These are phyloP conservation scores for Eucalyptus fibrosa DNA, from an alignment of 345 rosid species.

Conservation along the genomic window DNA sequence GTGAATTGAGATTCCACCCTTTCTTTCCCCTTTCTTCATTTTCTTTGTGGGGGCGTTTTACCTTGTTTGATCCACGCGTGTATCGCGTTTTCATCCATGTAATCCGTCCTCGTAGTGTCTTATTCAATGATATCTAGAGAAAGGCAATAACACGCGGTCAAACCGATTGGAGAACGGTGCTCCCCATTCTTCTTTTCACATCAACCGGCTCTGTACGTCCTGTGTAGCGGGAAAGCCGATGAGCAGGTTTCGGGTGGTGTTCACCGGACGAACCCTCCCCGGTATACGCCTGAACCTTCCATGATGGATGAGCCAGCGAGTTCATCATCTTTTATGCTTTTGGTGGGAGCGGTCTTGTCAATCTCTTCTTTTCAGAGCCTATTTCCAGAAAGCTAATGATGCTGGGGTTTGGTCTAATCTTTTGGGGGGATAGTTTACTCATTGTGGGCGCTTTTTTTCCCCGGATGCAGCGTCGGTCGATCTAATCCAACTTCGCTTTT, in stretches of 20 bases:
- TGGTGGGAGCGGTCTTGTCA: background rate
- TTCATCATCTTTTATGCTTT: background rate
- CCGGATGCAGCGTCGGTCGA: background rate
- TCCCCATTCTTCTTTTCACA: background rate
- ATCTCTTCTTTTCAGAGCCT: background rate
- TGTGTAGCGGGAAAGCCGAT: background rate
- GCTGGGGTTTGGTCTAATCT: background rate
- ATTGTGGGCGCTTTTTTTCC: background rate
- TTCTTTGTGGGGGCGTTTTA: background rate
- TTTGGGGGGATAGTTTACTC: background rate
- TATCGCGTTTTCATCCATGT: background rate
- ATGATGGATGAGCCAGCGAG: background rate
- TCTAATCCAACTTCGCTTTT: background rate
- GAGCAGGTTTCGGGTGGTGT: background rate
- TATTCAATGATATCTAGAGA: background rate
- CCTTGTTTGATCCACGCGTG: background rate
- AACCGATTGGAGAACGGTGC: background rate
- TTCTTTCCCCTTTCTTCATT: background rate
- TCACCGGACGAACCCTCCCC: background rate
- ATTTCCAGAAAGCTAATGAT: background rate
- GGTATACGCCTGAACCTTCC: background rate
- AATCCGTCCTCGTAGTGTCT: background rate
- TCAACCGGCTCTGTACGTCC: background rate
- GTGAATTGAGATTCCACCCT: background rate
- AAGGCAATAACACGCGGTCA: background rate